Evolutionary conservation across 2,329 filamentous ascomycete genomes (phyloP).

Genomic region (Cordyceps javanica): DNA sequence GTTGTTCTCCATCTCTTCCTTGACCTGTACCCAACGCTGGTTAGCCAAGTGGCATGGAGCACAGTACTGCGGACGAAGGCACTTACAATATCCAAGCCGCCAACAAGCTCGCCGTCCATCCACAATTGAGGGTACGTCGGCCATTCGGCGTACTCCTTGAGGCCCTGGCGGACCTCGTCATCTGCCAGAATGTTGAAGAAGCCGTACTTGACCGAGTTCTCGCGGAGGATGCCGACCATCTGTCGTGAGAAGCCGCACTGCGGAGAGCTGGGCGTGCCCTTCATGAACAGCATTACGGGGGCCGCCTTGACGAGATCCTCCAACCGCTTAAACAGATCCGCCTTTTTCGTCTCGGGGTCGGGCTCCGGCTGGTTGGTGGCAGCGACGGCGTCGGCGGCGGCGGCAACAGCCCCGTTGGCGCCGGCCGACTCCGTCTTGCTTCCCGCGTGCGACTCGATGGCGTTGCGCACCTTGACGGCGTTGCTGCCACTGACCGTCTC

Average conservation of each 20-base stretch:
- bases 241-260: constrained; percentile 93
- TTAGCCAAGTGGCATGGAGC: background rate
- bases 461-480: constrained; percentile 73
- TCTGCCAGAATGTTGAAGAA: constrained; percentile 99
- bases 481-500: constrained; percentile 89
- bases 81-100: constrained; percentile 91
- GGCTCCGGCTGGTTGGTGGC: constrained; percentile 37
- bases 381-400: constrained; percentile 31
- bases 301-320: constrained; percentile 86
- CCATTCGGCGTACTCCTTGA: constrained; percentile 99
- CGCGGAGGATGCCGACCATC: constrained; percentile 77
- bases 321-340: constrained; percentile 78
- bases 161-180: constrained; percentile 89
- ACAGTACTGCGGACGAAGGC: background rate
- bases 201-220: constrained; percentile 89
- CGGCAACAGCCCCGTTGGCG: constrained; percentile 28
- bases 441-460: constrained; percentile 76
- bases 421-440: constrained; percentile 28
- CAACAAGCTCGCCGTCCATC: constrained; percentile 83
- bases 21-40: constrained; percentile 54
- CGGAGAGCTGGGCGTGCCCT: constrained; percentile 81
- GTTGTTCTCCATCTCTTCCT: constrained; percentile 84
- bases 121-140: constrained; percentile 95
- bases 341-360: constrained; percentile 60
- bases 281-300: constrained; percentile 98